A percentile compares a stretch with the other conserved stretches of the same genome.
Evolutionary conservation across 306 rosid species (phyloP).

Genomic region (Carpinus fangiana): DNA sequence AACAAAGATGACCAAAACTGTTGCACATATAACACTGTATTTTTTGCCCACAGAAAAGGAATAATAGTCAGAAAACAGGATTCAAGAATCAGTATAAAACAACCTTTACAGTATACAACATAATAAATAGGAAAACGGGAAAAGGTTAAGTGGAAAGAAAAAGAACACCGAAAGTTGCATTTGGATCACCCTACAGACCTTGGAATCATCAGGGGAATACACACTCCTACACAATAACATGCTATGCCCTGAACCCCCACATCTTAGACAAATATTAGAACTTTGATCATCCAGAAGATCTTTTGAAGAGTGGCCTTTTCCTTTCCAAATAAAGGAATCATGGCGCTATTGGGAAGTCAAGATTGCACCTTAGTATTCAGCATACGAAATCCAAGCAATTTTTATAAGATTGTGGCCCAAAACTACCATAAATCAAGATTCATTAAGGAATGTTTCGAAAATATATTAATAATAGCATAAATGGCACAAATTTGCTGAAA

Average conservation of each 20-base stretch:
- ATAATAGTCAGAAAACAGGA: background rate
- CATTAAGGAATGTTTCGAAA: background rate
- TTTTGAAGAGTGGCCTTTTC: constrained; percentile 8
- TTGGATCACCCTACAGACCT: background rate
- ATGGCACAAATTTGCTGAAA: background rate
- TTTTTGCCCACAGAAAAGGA: constrained; percentile 7
- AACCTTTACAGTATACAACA: background rate
- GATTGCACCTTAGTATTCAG: background rate
- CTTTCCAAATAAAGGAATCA: constrained; percentile 13
- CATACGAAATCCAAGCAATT: background rate
- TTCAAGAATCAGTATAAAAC: background rate
- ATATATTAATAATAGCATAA: too few species aligned
- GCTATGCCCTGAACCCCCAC: constrained; percentile 21
- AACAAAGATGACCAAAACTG: constrained; percentile 24
- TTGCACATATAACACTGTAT: constrained; percentile 24
- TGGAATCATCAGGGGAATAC: constrained; percentile 13
- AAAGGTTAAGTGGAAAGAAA: background rate
- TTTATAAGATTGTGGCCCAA: background rate
- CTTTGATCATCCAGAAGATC: constrained; percentile 9
- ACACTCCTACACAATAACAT: constrained; percentile 22
- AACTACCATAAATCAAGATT: background rate
- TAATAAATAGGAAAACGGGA: background rate
- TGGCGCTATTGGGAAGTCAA: constrained; percentile 4
- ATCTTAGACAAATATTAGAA: constrained; percentile 19
- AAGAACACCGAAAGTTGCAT: background rate